Evolutionary conservation across 768 basidiomycete genomes (phyloP), one percentile per base, ranked within the genome.

Genomic region (Phylloporus sp.): DNA sequence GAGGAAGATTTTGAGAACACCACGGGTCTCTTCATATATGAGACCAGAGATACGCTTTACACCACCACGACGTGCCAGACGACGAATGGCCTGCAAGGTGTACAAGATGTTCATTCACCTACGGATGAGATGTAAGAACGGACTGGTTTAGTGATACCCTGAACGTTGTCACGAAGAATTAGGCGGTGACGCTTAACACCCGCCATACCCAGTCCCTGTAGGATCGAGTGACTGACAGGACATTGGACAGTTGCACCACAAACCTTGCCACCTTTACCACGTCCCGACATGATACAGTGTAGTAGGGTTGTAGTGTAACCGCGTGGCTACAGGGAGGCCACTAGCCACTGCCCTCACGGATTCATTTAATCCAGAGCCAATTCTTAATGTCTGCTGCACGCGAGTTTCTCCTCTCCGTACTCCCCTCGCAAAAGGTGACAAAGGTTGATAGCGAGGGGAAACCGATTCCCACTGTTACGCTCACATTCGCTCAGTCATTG

Each of bases 11-110:
- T 92, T 93, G 66, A 93, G 76, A 15, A 93, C 91, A 73, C 90
- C 88, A 69, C 91, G 88, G 26, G 91, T 92, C 78, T 93, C 91
- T 70, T 93, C 91, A 68, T 93, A 92, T 72, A 93, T 91, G 53
- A 91, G 80, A 53, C 86, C 88, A 36, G 85, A 87, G 66, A 90
- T 88, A 85, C 86, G 87, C 77, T 93, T 93, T 60, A 93, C 91
- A 82, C 91, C 91, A 65, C 91, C 90, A 80, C 89, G 85, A 65
- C 90, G 87, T 38, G 90, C 90, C 53, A 92, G 86, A 77, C 90
- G 88, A 74, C 87, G 86, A 68, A 92, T 81, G 22, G 68, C 69
- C 67, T 69, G 87, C 58, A 86, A 72, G 88, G 88, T 15, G 5
- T 13, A 13, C n/a, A 16, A 34, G 32, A 34, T 13, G 4, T 16